Evolutionary conservation across 768 basidiomycete species (phyloP), one percentile per base, ranked within the genome.

Genomic region (Pleurotus salmoneostramineus): DNA sequence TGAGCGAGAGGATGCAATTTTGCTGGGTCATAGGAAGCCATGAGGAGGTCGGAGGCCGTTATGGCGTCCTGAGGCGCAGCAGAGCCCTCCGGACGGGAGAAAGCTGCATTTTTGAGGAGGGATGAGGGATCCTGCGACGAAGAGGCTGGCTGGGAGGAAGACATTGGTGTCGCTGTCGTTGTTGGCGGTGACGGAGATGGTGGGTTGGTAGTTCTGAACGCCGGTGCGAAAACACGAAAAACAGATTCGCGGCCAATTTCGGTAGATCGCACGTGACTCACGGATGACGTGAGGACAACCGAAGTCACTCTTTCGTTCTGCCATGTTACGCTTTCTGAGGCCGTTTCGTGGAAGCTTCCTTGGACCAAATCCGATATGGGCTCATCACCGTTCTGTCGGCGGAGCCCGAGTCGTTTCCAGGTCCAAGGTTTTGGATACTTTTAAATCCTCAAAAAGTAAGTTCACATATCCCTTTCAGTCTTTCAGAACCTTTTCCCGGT

Each of bases 1-100:
- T 88, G 87, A 46, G 97, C 95, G 66, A 99, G 78, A 57, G 97
- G 97, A 71, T 99, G 97, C 56, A 99, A 81, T 75, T 85, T 88
- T 52, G 93, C 83, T 56, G 95, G 92, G 77, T 98, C 95, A 75
- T 93, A 95, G 8, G 89, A 83, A 63, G 87, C 86, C 74, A 85
- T 79, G 64, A 98, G 88, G 64, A 98, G 77, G 78, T 95, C 93
- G 57, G 87, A 84, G 47, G 95, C 93, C 54, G 91, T 91, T 58
- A 89, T 84, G 55, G 84, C 80, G 69, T 78, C 77, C 58, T 83
- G 83, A 58, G 77, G 72, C 44, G 77, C 65, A 50, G 74, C 60
- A 21, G 78, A 15, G 44, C 73, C 66, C 17, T 74, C 74, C 49
- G 78, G 63, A 47, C 74, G 72, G 50, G 82, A 77, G 62, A 83